Base-by-base conservation (phyloP, 75 land plant species). In the Azolla pinnata region DNA sequence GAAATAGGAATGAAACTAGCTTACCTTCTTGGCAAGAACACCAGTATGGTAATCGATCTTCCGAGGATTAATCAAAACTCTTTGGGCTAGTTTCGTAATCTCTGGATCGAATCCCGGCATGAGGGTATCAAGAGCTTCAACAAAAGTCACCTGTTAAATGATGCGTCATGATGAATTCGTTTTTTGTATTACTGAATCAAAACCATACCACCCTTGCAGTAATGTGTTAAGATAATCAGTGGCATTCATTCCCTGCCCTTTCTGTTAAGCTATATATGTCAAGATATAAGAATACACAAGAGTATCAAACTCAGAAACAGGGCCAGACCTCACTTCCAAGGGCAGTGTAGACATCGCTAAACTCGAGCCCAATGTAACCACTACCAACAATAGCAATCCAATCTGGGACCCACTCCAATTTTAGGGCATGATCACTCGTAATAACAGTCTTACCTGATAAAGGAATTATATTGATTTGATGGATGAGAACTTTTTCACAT, bases 51-150 rank as follows among this genome's bases (percentile, higher is more conserved):
- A 90, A 50, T 95, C 99, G 60, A 95, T 95, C 30, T 90, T 95
- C 52, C 97, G 71, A 35, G 99, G 91, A 62, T 89, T 86, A 10
- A 95, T 90, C 42, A 95, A 77, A 38, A 95, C 73, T 56, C 99
- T 86, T 45, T 95, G 99, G 17, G 99, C 99, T 45, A 95, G 67
- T 59, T 95, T 95, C 34, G 80, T 83, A 57, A 95, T 90, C 44
- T 95, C 99, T 63, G 99, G 99, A 67, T 95, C 99, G 80, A 95
- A 95, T 19, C 97, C 99, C 35, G 99, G 97, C 99, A 95, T 95
- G 25, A 95, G 75, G 42, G 88, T 93, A 84, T 95, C 99, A 26
- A 95, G 62, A 5, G 99, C 99, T 74, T 95, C 99, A 56, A 95
- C 67, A 75, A 95, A 95, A 29, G 99, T 95, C 7, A 95, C 99